Base-by-base conservation (phyloP, 345 rosid genomes). In the Jatropha curcas region DNA sequence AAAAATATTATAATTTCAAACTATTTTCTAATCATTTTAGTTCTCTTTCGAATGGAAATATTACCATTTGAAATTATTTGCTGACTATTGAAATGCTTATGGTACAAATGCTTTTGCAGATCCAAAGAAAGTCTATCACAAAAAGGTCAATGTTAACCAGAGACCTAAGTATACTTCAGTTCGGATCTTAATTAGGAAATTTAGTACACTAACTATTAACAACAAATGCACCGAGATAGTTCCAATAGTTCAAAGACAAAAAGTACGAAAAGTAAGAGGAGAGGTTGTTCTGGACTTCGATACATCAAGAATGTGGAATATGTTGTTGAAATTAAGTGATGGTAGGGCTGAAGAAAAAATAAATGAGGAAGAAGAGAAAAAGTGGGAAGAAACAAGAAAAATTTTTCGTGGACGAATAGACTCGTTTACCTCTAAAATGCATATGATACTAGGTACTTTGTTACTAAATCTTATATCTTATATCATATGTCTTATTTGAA, bases 371-470 rank as follows among this genome's bases (percentile, higher is more conserved):
- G 72, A 28, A 0, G 68, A 84, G n/a, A 28, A 76, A 7, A 59
- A 61, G 27, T 91, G 88, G 89, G 62, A 70, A 74, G 13, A 7
- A 14, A 88, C 83, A 55, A 73, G 83, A 69, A 60, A 76, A 9
- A 24, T 62, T 14, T 86, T 86, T 13, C 8, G 11, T 14, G 71
- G 69, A 43, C 76, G 83, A 3, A 55, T 83, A 22, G 77, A 78
- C 0, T 69, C 69, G 9, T 89, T 91, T 43, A 81, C 57, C 7
- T 34, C 62, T 1, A 71, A 60, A 13, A 77, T 86, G 89, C 81
- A 81, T 73, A n/a, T 22, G 17, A 43, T 86, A 0, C 83, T 82
- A 84, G 92, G 90, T 87, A 79, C 45, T 2, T 35, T 55, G 35
- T 22, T 5, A 2, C 14, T 43, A 39, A 7, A 17, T 53, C 16